Evolutionary conservation across 495 filamentous ascomycete genomes (phyloP), one percentile per base, ranked within the genome.

Genomic region (Aspergillus panamensis): DNA sequence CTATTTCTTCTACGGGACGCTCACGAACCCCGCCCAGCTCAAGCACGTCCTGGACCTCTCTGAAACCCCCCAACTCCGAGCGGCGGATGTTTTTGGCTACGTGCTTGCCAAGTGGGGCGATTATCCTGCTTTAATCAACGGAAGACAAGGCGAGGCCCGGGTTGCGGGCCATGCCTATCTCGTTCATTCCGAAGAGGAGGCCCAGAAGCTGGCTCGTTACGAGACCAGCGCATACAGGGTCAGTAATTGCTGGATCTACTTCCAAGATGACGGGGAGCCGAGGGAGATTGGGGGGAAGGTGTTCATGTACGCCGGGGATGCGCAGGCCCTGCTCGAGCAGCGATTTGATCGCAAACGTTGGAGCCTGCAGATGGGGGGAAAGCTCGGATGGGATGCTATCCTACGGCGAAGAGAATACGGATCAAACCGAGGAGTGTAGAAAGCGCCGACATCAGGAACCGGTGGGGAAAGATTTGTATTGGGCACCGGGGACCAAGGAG

Each of bases 1-100:
- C 33, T 66, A 65, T 43, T 66, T 68, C 31, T 66, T 63, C 58
- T 66, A 66, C 57, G 57, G 66, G 9, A 63, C 61, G 8, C 50
- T 66, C 21, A 63, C 54, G 42, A 30, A 17, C 40, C 51, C 63
- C 4, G 16, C 51, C 49, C 57, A 47, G 6, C 49, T 68, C 10
- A 31, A 59, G 51, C 39, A 52, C 48, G 61, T 68, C 49, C 35
- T 62, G 17, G 61, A 66, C 51, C 59, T 66, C 3, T 33, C 53
- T 3, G 57, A 63, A n/a, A 51, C 51, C 17, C 66, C 66, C 3
- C 52, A 29, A 56, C 51, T 59, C 20, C 63, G 60, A 9, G 47
- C 52, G n/a, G 63, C 63, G 8, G 45, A 63, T 21, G 31, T 68
- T 14, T 54, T 55, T 30, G 60, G 62, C 9, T 66, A 62, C 45